Base-by-base conservation (phyloP, 2,329 filamentous ascomycete genomes). In the Tolypocladium tundrense region DNA sequence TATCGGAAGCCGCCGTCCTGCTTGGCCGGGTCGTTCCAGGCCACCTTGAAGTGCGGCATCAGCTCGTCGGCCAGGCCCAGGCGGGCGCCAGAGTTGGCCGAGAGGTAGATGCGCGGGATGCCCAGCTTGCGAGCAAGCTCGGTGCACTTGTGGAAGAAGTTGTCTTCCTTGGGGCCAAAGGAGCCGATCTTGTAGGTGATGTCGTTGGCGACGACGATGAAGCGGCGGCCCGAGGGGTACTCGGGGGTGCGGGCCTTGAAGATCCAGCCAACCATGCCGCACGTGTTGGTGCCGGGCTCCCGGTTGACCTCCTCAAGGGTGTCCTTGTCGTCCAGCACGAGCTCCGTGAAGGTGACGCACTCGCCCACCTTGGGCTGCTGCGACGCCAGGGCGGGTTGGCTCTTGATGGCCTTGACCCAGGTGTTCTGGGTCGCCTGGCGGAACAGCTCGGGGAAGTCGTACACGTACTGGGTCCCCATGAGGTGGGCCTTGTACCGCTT, bases 361-460 rank as follows among this genome's bases (percentile, higher is more conserved):
- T 96, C 91, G 66, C 92, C 93, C 67, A 86, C 81, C 56, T 87
- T 82, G 40, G 94, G 94, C 73, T 92, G 88, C 78, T 91, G 91
- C 48, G 91, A 85, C 54, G 85, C 84, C 60, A 97, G 77, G 24
- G 81, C 79, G 13, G 90, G 81, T 67, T 93, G 86, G 71, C 87
- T 86, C 72, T 86, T 85, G 63, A 89, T 81, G 58, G 86, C 85
- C 72, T 87, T 87, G 69, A 79, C 77, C 94, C 94, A 99, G 75
- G 85, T 89, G 81, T 97, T 97, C 79, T 97, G 91, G 70, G 96
- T 91, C 51, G 94, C 91, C 76, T 97, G 94, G 70, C 94, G 86
- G 88, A 99, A 99, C 54, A 99, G 86, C 81, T 99, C 94, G 37
- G 94, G 94, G 88, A 99, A 99, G 75, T 99, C 94, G 73, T 99